Conservation (phyloP, 352 stramenopile genomes). For the Phytopythium vexans region DNA sequence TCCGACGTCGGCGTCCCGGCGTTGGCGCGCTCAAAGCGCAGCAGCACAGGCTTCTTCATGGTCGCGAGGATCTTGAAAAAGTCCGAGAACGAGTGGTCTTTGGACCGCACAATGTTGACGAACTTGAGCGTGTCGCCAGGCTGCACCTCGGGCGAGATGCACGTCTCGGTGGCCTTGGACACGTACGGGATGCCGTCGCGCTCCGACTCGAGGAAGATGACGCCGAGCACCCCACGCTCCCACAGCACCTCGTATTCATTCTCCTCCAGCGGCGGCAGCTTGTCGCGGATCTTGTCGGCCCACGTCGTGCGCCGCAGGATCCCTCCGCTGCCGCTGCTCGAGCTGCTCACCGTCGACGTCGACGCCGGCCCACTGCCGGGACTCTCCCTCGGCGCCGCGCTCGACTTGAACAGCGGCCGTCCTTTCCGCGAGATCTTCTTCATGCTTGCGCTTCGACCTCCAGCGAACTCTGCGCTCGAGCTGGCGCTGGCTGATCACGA, state of each 20-base stretch:
- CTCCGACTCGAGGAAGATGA: conserved; percentile 87
- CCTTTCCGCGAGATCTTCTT: conserved; percentile 69
- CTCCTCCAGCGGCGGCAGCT: conserved; percentile 65
- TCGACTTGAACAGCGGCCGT: conserved; percentile 34
- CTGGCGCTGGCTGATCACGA: not conserved
- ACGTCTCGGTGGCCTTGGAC: conserved; percentile 84
- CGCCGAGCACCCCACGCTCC: conserved; percentile 81
- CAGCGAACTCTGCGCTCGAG: not conserved
- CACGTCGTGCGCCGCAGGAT: conserved; percentile 43
- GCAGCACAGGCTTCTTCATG: conserved; percentile 87
- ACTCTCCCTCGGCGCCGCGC: not conserved
- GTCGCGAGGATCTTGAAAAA: conserved; percentile 90
- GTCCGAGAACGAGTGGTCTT: conserved; percentile 85
- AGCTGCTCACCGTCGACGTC: conserved; percentile 9
- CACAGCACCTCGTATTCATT: conserved; percentile 88
- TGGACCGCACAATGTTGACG: conserved; percentile 82
- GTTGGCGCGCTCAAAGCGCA: conserved; percentile 72
- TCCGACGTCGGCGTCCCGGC: conserved; percentile 47
- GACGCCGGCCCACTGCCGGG: not conserved
- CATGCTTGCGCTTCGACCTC: conserved; percentile 20
- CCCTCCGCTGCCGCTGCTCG: conserved; percentile 3
- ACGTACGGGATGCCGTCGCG: conserved; percentile 85
- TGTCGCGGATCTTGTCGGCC: conserved; percentile 80
- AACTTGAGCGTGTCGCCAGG: conserved; percentile 81
- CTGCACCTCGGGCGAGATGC: conserved; percentile 65